A percentile compares a stretch with the other conserved stretches of the same genome.
phyloP scores from a whole-genome alignment of 208 protist genomes.

The Crithidia mellificae region DNA sequence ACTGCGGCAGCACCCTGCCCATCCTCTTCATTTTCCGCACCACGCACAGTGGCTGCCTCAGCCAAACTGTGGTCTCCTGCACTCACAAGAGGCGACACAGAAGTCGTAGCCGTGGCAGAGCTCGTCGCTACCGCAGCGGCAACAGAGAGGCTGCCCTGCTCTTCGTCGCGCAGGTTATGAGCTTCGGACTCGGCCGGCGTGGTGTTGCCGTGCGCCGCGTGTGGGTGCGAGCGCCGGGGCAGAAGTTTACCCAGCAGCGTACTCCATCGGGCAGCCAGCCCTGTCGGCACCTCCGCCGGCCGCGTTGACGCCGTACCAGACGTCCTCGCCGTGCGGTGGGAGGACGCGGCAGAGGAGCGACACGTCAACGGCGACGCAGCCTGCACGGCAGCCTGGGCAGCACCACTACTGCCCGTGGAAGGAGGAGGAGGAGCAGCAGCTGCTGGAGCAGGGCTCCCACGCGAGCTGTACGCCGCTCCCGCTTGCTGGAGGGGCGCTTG shows the following conservation, averaged over 20 bases:
- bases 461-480: neutral
- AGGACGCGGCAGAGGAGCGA: too few species aligned
- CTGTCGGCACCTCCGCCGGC: neutral
- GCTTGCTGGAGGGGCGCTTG: neutral
- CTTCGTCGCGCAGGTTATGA: neutral
- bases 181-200: neutral
- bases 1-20: neutral
- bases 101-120: too few species aligned
- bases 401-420: neutral
- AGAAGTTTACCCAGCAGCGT: constrained; percentile 6
- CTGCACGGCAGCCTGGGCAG: too few species aligned
- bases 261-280: neutral
- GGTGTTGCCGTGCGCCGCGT: neutral
- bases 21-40: neutral
- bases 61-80: too few species aligned
- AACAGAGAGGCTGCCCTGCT: neutral
- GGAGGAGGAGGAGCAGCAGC: neutral
- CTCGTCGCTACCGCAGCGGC: too few species aligned
- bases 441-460: neutral
- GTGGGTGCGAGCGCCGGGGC: neutral
- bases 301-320: too few species aligned
- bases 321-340: too few species aligned
- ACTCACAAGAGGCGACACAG: too few species aligned
- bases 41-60: too few species aligned
- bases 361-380: too few species aligned